A percentile compares a stretch with the other conserved stretches of the same genome.
These are phyloP conservation scores for Thermothelomyces thermophilus DNA, from an alignment of 2,329 filamentous ascomycete genomes.

Conservation along the genomic window DNA sequence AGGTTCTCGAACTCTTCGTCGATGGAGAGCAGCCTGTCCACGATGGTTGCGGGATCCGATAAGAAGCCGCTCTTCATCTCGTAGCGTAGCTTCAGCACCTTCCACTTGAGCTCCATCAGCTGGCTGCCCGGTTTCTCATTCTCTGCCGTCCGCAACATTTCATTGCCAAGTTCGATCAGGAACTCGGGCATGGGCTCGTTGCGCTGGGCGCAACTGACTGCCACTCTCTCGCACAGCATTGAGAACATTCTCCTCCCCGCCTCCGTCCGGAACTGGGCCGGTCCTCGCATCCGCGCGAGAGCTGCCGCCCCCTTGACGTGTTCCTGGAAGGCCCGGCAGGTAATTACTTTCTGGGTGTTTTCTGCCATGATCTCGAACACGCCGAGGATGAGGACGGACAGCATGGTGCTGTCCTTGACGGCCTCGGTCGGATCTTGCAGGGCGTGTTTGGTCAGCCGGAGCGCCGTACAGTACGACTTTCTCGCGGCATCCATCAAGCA, in stretches of 20 bases:
- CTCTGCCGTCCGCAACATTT: slow-evolving; percentile 34
- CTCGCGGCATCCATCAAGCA: slow-evolving; percentile 42
- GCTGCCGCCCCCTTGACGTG: slow-evolving; percentile 48
- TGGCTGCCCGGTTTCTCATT: slow-evolving; percentile 36
- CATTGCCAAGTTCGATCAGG: slow-evolving; percentile 40
- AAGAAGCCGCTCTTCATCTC: slow-evolving; percentile 37
- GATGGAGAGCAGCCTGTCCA: slow-evolving; percentile 34
- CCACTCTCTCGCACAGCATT: slow-evolving; percentile 45
- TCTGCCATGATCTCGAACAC: slow-evolving; percentile 50
- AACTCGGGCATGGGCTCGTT: slow-evolving; percentile 42
- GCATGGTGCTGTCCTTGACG: slow-evolving; percentile 46
- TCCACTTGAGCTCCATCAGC: slow-evolving; percentile 40
- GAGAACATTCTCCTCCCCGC: slow-evolving; percentile 47
- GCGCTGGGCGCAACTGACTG: slow-evolving; percentile 47
- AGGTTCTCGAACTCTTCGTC: slow-evolving; percentile 39
- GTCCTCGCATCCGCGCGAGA: slow-evolving; percentile 44
- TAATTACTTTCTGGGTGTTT: slow-evolving; percentile 38
- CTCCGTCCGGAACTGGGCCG: slow-evolving; percentile 38
- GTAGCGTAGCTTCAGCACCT: slow-evolving; percentile 41
- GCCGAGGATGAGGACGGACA: slow-evolving; percentile 46
- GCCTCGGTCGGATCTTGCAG: slow-evolving; percentile 39
- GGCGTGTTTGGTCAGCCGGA: slow-evolving; percentile 44
- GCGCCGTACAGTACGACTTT: slow-evolving; percentile 45
- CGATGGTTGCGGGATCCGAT: slow-evolving; percentile 35
- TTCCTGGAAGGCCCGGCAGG: slow-evolving; percentile 45